phyloP scores from a whole-genome alignment of 768 basidiomycete genomes.

The Astraeus odoratus region DNA sequence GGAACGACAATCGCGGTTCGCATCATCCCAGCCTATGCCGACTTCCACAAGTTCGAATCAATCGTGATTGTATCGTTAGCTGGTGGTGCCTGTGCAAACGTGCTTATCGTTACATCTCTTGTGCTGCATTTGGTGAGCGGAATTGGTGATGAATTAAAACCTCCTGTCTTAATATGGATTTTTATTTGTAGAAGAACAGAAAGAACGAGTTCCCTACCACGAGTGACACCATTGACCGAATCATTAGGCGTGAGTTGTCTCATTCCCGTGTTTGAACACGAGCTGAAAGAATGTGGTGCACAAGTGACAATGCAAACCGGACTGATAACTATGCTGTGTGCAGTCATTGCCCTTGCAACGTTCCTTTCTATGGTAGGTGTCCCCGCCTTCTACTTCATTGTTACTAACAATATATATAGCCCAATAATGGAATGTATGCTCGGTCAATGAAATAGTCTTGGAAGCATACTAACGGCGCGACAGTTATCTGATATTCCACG shows the following conservation, averaged over 20 bases:
- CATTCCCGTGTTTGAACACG: background rate
- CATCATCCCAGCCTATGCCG: constrained; percentile 25
- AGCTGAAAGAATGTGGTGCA: background rate
- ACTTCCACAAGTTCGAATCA: constrained; percentile 31
- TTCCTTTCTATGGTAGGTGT: constrained; percentile 10
- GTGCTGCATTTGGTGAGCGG: constrained; percentile 35
- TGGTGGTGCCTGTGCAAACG: constrained; percentile 32
- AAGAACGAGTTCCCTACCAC: constrained; percentile 34
- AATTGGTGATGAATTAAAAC: background rate
- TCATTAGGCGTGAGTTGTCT: constrained; percentile 28
- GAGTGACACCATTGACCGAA: constrained; percentile 34
- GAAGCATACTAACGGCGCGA: background rate
- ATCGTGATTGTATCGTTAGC: constrained; percentile 35
- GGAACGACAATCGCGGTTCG: constrained; percentile 29
- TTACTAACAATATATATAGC: background rate
- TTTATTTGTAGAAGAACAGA: constrained; percentile 27
- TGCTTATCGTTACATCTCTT: constrained; percentile 33
- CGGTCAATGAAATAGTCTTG: background rate
- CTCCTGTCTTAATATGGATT: background rate
- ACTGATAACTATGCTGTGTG: constrained; percentile 26
- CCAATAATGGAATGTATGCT: constrained; percentile 6
- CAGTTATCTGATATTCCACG: constrained; percentile 34
- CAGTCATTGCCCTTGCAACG: constrained; percentile 19
- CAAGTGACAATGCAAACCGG: constrained; percentile 31
- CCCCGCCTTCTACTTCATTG: background rate